phyloP scores from a whole-genome alignment of 257 asterid genomes.

The Prunella vulgaris region DNA sequence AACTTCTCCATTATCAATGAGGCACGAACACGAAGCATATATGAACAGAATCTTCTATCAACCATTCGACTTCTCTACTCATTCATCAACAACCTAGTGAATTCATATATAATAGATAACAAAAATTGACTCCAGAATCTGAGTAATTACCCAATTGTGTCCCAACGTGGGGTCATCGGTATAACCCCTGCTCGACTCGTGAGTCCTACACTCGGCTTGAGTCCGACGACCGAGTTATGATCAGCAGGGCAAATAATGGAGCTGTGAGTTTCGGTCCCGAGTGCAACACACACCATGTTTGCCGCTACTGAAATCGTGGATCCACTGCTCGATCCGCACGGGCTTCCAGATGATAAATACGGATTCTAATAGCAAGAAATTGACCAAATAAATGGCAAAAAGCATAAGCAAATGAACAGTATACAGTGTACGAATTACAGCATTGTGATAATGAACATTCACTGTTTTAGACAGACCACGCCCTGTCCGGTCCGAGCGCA shows the following conservation, averaged over 20 bases:
- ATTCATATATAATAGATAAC: background rate
- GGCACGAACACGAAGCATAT: background rate
- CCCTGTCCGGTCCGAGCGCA: conserved; percentile 65
- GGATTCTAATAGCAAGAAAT: conserved; percentile 43
- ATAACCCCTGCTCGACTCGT: conserved; percentile 67
- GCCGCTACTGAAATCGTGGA: conserved; percentile 71
- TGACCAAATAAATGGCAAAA: background rate
- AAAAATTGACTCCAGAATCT: background rate
- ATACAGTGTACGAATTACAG: background rate
- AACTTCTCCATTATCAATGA: too few relatives aligned
- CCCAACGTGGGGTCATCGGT: conserved; percentile 62
- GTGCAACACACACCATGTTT: conserved; percentile 53
- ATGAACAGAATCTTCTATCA: background rate
- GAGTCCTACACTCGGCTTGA: conserved; percentile 73
- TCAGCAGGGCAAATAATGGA: conserved; percentile 63
- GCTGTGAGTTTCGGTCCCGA: conserved; percentile 64
- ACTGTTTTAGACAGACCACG: conserved; percentile 27
- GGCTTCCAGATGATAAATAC: conserved; percentile 33
- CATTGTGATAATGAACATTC: background rate
- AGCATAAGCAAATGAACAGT: background rate
- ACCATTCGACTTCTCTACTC: background rate
- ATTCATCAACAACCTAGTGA: background rate
- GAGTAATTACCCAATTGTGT: conserved; percentile 46
- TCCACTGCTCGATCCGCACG: conserved; percentile 74
- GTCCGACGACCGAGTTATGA: conserved; percentile 57